Evolutionary conservation across 768 basidiomycete species (phyloP).

Genomic region (Rickenella mellea): DNA sequence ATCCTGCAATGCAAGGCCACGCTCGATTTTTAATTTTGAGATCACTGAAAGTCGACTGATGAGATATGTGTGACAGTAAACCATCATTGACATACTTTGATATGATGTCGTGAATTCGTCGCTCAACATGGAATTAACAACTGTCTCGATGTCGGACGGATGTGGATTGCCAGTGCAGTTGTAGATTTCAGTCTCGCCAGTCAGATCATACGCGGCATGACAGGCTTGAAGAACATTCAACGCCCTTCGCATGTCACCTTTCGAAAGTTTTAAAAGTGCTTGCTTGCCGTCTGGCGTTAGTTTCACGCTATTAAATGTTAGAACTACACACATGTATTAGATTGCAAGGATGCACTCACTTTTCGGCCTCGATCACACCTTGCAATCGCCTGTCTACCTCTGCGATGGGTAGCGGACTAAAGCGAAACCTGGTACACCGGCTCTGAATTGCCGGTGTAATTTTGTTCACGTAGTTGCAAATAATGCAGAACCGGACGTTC

Average conservation of each 20-base stretch:
- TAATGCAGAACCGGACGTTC: constrained; percentile 98
- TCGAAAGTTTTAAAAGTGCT: constrained; percentile 88
- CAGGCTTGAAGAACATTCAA: constrained; percentile 96
- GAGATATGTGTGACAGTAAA: constrained; percentile 3
- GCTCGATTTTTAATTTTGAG: constrained; percentile 75
- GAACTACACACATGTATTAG: neutral
- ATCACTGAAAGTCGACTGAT: constrained; percentile 49
- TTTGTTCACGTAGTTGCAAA: constrained; percentile 99
- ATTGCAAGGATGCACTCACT: constrained; percentile 36
- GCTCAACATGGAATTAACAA: constrained; percentile 91
- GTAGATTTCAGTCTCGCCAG: constrained; percentile 87
- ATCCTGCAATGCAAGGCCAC: constrained; percentile 92
- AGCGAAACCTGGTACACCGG: constrained; percentile 94
- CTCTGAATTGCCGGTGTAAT: constrained; percentile 98
- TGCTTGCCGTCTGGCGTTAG: constrained; percentile 78
- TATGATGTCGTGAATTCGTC: constrained; percentile 94
- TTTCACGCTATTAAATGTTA: constrained; percentile 52
- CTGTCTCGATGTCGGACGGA: constrained; percentile 85
- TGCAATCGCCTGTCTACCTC: constrained; percentile 82
- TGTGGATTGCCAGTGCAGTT: constrained; percentile 96
- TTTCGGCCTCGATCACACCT: constrained; percentile 74
- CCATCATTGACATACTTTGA: constrained; percentile 40
- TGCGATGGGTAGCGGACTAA: constrained; percentile 78
- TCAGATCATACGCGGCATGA: constrained; percentile 88
- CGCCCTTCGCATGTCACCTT: constrained; percentile 95